Percentiles rank a stretch among this genome's conserved stretches.
phyloP scores from a whole-genome alignment of 768 basidiomycete species.

The Coprinopsis sp. region DNA sequence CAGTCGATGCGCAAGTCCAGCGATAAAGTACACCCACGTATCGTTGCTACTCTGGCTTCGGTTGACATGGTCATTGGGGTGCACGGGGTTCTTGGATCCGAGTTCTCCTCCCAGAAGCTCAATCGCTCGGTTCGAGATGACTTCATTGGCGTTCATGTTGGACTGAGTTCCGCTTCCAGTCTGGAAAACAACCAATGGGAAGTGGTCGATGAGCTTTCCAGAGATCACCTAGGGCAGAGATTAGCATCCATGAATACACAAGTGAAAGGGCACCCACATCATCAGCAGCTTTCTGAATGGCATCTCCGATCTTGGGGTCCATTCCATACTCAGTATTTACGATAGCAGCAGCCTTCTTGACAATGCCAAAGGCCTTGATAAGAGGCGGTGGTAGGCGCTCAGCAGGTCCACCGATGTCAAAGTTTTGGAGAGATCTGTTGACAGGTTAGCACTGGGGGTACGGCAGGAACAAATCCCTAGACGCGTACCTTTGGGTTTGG shows the following conservation, averaged over 20 bases:
- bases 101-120: constrained; percentile 93
- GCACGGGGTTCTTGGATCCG: constrained; percentile 95
- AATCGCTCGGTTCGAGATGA: constrained; percentile 96
- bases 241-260: background rate
- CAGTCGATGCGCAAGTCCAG: background rate
- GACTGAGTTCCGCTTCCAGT: constrained; percentile 98
- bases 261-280: constrained; percentile 56
- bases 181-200: constrained; percentile 98
- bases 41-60: constrained; percentile 99
- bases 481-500: constrained; percentile 83
- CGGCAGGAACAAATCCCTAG: background rate
- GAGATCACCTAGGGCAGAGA: constrained; percentile 75
- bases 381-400: constrained; percentile 93
- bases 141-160: constrained; percentile 99
- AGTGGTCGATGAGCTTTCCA: constrained; percentile 90
- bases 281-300: constrained; percentile 91
- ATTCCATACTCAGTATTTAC: constrained; percentile 90
- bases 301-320: constrained; percentile 80
- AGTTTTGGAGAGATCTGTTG: constrained; percentile 86
- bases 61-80: constrained; percentile 99
- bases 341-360: constrained; percentile 94
- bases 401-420: constrained; percentile 93
- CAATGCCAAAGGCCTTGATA: constrained; percentile 94
- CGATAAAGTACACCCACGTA: constrained; percentile 54
- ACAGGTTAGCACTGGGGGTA: background rate